phyloP scores from a whole-genome alignment of 2,329 filamentous ascomycete genomes.

The Akanthomyces muscarius region DNA sequence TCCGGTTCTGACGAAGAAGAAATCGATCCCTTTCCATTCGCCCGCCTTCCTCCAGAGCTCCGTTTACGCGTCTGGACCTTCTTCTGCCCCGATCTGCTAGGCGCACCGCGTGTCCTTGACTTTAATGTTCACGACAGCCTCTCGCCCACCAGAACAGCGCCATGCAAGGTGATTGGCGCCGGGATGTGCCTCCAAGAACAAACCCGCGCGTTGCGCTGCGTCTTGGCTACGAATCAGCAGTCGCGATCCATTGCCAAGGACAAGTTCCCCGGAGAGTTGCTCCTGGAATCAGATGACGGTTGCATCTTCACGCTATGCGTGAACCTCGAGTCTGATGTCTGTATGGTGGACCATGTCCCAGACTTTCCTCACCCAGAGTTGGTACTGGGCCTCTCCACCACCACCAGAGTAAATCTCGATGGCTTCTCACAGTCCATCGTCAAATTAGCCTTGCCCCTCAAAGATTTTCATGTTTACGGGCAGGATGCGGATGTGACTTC shows the following conservation, averaged over 20 bases:
- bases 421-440: conserved; percentile 29
- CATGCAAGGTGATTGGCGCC: conserved; percentile 22
- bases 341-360: conserved; percentile 22
- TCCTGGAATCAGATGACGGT: conserved; percentile 23
- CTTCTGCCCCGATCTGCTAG: conserved; percentile 30
- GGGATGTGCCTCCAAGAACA: conserved; percentile 25
- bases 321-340: conserved; percentile 30
- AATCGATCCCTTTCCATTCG: conserved; percentile 25
- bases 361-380: conserved; percentile 9
- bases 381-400: not conserved
- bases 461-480: not conserved
- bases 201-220: conserved; percentile 27
- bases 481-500: conserved; percentile 8
- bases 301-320: conserved; percentile 28
- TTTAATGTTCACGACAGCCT: conserved; percentile 23
- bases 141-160: not conserved
- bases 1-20: conserved; percentile 11
- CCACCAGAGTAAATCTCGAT: conserved; percentile 21
- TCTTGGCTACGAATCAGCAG: conserved; percentile 34
- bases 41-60: conserved; percentile 32
- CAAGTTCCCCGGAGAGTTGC: conserved; percentile 31
- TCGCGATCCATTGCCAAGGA: conserved; percentile 32
- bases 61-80: conserved; percentile 32
- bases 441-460: conserved; percentile 26
- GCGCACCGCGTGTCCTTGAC: conserved; percentile 27